Evolutionary conservation across 2,329 filamentous ascomycete genomes (phyloP), one percentile per base, ranked within the genome.

Genomic region (Fusarium sp.): DNA sequence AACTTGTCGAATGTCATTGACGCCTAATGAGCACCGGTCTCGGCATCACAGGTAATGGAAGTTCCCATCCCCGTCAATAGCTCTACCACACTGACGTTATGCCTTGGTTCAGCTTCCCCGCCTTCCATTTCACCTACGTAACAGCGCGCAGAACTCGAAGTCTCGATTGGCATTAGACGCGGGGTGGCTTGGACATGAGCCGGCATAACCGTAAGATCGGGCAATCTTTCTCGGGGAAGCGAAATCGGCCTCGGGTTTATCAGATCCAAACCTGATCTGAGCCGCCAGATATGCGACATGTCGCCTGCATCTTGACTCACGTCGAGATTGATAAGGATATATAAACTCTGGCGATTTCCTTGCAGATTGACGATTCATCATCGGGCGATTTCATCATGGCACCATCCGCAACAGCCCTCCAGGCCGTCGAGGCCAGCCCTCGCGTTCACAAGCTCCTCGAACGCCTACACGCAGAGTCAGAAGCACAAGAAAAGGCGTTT

Each of bases 401-500:
- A 13, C 64, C 63, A 43, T 48, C 71, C 8, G 37, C 78, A 40
- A 47, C 56, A 23, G 72, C 70, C n/a, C 39, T 58, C 0, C 73
- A 74, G 53, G 65, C 73, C 31, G 34, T 76, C 15, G 65, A 69
- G 62, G 75, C 74, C 4, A 75, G 66, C 30, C 58, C 72, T 40
- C 72, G 75, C 1, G 69, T 79, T 2, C 73, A 75, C n/a, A 53
- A 63, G 3, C 69, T 78, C 7, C 71, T 79, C 1, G 12, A 67
- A 12, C 67, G 72, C 3, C 73, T 79, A 1, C 78, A 78, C 36
- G 57, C 72, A n/a, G 59, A 65, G 16, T 78, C 76, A 7, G 68
- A 71, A 15, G 62, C 68, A 1, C 75, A 77, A 34, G 76, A 78
- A 34, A 73, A 61, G 11, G 61, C 74, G 4, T 3, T 72, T 7